phyloP scores from a whole-genome alignment of 768 basidiomycete species.

The Phaeotremella skinneri region DNA sequence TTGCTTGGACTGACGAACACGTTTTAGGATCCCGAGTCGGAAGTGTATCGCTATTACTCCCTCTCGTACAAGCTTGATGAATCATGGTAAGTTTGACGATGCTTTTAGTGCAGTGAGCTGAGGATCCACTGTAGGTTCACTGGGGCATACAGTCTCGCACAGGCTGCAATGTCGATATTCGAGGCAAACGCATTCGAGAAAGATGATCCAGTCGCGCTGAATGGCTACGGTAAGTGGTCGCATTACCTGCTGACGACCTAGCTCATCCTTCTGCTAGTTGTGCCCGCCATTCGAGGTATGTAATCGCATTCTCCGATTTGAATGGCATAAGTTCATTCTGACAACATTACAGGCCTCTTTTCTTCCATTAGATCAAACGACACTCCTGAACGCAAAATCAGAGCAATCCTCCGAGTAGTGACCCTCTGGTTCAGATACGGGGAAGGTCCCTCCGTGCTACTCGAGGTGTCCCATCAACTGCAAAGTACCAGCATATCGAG shows the following conservation, averaged over 20 bases:
- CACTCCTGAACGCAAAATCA: slow-evolving; percentile 44
- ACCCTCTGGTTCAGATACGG: slow-evolving; percentile 51
- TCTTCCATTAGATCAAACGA: slow-evolving; percentile 34
- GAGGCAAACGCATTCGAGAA: slow-evolving; percentile 29
- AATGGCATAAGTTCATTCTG: no score
- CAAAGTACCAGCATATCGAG: slow-evolving; percentile 24
- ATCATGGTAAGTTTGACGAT: slow-evolving; percentile 28
- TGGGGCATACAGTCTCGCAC: slow-evolving; percentile 31
- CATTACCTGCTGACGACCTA: slow-evolving; percentile 3
- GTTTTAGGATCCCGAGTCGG: slow-evolving; percentile 32
- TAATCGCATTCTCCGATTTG: not conserved
- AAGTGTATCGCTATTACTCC: slow-evolving; percentile 39
- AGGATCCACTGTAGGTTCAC: slow-evolving; percentile 26
- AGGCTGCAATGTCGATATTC: slow-evolving; percentile 38
- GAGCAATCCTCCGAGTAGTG: slow-evolving; percentile 46
- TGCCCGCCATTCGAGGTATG: slow-evolving; percentile 48
- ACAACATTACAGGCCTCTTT: slow-evolving; percentile 35
- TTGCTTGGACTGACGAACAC: not conserved
- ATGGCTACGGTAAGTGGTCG: slow-evolving; percentile 34
- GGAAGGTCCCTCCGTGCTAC: slow-evolving; percentile 36
- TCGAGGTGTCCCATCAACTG: slow-evolving; percentile 40
- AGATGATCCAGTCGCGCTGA: slow-evolving; percentile 34
- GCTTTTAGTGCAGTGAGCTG: no score
- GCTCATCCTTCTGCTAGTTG: slow-evolving; percentile 24
- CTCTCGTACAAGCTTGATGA: slow-evolving; percentile 39